These are phyloP conservation scores for Incumbomyces delicatus DNA, from an alignment of 2,329 filamentous ascomycete species.

Conservation along the genomic window DNA sequence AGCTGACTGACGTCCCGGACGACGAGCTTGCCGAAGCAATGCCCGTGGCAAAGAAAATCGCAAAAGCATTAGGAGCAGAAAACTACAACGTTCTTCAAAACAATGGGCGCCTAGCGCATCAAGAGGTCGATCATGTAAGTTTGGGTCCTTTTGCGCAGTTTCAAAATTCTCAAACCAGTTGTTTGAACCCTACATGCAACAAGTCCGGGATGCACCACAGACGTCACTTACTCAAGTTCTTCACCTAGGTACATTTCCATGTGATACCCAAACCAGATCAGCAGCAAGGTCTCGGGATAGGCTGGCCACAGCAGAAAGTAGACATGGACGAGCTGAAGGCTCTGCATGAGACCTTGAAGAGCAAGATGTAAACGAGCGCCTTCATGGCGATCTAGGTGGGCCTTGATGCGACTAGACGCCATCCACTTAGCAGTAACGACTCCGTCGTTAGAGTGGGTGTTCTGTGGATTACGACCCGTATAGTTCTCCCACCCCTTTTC, in stretches of 20 bases:
- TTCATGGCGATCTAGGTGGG: too few relatives aligned
- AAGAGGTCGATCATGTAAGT: conserved; percentile 81
- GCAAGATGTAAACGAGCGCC: conserved; percentile 59
- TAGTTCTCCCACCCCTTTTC: too few relatives aligned
- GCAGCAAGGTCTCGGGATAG: conserved; percentile 65
- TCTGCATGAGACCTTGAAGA: conserved; percentile 72
- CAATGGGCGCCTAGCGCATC: conserved; percentile 84
- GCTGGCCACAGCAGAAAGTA: conserved; percentile 65
- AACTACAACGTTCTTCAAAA: conserved; percentile 96
- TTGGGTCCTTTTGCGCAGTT: conserved; percentile 5
- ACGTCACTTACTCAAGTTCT: neutral
- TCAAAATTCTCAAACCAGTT: too few relatives aligned
- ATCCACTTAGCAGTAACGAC: too few relatives aligned
- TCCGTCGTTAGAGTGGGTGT: too few relatives aligned
- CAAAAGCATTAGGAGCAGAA: conserved; percentile 59
- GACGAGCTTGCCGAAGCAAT: conserved; percentile 74
- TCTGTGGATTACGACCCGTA: too few relatives aligned
- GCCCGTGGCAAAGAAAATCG: conserved; percentile 80
- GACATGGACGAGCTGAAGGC: conserved; percentile 79
- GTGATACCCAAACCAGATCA: conserved; percentile 95
- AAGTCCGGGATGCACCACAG: too few relatives aligned
- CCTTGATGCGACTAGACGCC: too few relatives aligned
- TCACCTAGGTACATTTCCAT: conserved; percentile 73
- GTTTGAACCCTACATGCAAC: too few relatives aligned
- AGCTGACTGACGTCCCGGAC: conserved; percentile 87